phyloP scores from a whole-genome alignment of 2,329 filamentous ascomycete genomes.

The Neofusicoccum umdonicola region DNA sequence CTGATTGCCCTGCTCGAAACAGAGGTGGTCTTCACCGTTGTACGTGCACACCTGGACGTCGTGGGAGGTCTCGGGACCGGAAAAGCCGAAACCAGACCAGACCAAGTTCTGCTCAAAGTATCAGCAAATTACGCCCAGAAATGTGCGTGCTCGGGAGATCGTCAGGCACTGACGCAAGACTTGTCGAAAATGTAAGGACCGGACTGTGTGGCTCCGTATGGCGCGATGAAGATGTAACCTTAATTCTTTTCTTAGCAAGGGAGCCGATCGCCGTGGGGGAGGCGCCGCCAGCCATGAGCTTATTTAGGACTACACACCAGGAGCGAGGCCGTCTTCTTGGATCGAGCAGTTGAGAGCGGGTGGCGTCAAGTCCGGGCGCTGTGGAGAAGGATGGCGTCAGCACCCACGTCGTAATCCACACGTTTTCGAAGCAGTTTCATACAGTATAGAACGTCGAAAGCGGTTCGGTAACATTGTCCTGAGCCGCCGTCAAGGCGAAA shows the following conservation, averaged over 20 bases:
- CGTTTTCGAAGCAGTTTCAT: background rate
- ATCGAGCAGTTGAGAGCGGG: slow-evolving; percentile 24
- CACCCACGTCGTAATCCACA: background rate
- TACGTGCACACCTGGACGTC: slow-evolving; percentile 50
- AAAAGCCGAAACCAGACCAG: slow-evolving; percentile 51
- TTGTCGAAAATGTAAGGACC: slow-evolving; percentile 55
- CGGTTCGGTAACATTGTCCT: slow-evolving; percentile 20
- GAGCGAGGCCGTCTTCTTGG: slow-evolving; percentile 18
- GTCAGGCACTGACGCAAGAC: slow-evolving; percentile 37
- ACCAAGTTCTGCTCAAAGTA: slow-evolving; percentile 41
- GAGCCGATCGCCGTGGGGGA: background rate
- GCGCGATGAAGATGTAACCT: slow-evolving; percentile 52
- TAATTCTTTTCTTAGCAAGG: background rate
- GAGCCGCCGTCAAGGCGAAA: background rate
- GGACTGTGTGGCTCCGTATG: slow-evolving; percentile 49
- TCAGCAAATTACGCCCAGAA: background rate
- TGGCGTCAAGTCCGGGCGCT: slow-evolving; percentile 26
- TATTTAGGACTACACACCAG: background rate
- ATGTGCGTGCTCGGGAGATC: background rate
- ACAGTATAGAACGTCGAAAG: slow-evolving; percentile 24
- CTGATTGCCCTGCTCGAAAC: slow-evolving; percentile 53
- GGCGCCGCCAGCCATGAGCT: background rate
- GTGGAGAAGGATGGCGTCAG: background rate
- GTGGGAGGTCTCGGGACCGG: slow-evolving; percentile 48
- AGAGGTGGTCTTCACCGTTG: slow-evolving; percentile 49